Evolutionary conservation across 345 rosid genomes (phyloP).

Genomic region (Noccaea caerulescens): DNA sequence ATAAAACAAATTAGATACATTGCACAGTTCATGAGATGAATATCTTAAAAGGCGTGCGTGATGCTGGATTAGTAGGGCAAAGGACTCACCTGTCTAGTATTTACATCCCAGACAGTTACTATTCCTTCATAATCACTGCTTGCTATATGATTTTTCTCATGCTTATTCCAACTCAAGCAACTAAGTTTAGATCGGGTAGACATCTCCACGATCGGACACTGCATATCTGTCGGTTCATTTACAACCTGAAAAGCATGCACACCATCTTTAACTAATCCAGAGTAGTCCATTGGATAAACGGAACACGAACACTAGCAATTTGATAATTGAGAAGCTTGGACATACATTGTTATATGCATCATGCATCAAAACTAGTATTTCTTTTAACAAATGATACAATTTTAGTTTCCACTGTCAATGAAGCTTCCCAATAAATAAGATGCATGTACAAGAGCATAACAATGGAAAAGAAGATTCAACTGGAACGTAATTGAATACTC

Average conservation of each 20-base stretch:
- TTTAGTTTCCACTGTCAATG: constrained; percentile 15
- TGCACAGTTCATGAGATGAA: constrained; percentile 15
- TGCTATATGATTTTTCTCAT: constrained; percentile 86
- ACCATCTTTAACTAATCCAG: constrained; percentile 15
- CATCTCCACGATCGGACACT: constrained; percentile 95
- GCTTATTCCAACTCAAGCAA: constrained; percentile 98
- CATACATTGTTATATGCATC: constrained; percentile 8
- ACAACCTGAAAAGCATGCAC: constrained; percentile 66
- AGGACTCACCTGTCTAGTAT: constrained; percentile 77
- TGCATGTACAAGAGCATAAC: constrained; percentile 29
- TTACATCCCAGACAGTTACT: constrained; percentile 98
- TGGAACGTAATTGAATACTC: constrained; percentile 8
- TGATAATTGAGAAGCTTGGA: constrained; percentile 13
- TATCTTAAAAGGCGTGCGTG: background rate
- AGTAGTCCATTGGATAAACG: constrained; percentile 5
- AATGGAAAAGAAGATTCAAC: constrained; percentile 1
- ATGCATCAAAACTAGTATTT: constrained; percentile 23
- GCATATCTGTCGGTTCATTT: constrained; percentile 72
- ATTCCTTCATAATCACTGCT: constrained; percentile 99
- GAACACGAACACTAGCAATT: constrained; percentile 9
- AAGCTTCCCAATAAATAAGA: constrained; percentile 24
- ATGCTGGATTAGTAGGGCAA: constrained; percentile 7
- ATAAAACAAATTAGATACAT: background rate
- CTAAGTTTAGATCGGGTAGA: constrained; percentile 95
- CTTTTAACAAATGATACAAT: background rate